Evolutionary conservation across 140 eudicot genomes (phyloP).

Genomic region (Bidens hawaiensis): DNA sequence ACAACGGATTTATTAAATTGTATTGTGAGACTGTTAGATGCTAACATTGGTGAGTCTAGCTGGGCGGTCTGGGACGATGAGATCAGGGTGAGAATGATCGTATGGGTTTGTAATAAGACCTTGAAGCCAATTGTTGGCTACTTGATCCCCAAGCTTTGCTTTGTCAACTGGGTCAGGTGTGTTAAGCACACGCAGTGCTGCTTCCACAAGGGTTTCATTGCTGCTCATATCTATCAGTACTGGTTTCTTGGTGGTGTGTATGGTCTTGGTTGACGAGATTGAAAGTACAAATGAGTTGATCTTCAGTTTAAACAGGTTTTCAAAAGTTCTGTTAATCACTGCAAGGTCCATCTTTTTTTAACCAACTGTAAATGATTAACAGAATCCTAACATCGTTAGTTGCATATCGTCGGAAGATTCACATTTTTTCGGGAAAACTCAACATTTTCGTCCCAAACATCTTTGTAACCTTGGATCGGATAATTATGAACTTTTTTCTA

Average conservation of each 20-base stretch:
- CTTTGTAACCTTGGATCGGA: no score
- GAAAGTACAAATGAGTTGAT: no score
- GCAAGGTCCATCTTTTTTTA: no score
- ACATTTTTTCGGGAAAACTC: no score
- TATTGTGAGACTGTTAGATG: neutral
- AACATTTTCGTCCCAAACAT: no score
- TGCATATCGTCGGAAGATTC: no score
- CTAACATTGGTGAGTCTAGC: conserved; percentile 57
- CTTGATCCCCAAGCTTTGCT: conserved; percentile 72
- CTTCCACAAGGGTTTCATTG: conserved; percentile 66
- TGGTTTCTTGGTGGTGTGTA: neutral
- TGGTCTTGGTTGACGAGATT: neutral
- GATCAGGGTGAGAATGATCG: conserved; percentile 45
- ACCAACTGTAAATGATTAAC: no score
- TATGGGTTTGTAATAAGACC: conserved; percentile 50
- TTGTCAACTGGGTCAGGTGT: conserved; percentile 81
- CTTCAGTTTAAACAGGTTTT: no score
- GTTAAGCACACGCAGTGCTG: conserved; percentile 68
- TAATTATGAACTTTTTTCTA: no score
- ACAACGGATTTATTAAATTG: neutral
- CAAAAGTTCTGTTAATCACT: no score
- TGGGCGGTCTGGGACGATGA: conserved; percentile 78
- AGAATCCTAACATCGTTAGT: no score
- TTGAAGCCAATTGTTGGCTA: conserved; percentile 68
- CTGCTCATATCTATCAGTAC: conserved; percentile 40